phyloP scores from a whole-genome alignment of 2,329 filamentous ascomycete species.

The Botrytis cinerea region DNA sequence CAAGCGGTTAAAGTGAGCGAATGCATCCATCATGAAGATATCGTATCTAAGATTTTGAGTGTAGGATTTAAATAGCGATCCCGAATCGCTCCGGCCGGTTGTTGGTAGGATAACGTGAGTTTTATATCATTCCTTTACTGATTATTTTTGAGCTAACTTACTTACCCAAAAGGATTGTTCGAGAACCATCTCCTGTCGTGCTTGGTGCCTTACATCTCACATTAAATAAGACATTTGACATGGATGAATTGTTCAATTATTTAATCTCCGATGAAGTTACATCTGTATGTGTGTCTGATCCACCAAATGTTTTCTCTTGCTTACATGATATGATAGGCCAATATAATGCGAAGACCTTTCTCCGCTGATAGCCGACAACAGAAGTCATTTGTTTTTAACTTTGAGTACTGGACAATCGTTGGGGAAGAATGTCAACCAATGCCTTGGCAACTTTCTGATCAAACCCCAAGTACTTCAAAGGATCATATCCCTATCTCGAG shows the following conservation, averaged over 20 bases:
- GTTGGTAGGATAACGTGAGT: conserved; percentile 35
- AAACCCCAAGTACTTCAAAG: conserved; percentile 40
- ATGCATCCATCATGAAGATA: not conserved
- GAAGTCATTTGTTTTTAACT: conserved; percentile 61
- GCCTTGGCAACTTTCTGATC: conserved; percentile 59
- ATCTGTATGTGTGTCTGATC: conserved; percentile 45
- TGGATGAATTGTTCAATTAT: conserved; percentile 60
- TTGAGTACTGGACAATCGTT: conserved; percentile 66
- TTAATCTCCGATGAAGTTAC: conserved; percentile 53
- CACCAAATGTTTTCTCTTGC: not conserved
- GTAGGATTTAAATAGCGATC: conserved; percentile 35
- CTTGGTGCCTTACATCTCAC: conserved; percentile 61
- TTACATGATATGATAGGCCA: conserved; percentile 25
- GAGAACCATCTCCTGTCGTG: conserved; percentile 61
- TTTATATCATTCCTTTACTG: not conserved
- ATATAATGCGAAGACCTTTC: conserved; percentile 31
- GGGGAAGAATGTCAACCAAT: conserved; percentile 57
- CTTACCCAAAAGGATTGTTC: conserved; percentile 46
- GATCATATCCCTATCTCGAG: conserved; percentile 61
- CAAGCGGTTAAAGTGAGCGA: conserved; percentile 32
- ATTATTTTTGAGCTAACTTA: not conserved
- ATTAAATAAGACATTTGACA: conserved; percentile 59
- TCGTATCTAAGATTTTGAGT: conserved; percentile 12
- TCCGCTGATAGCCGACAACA: conserved; percentile 49
- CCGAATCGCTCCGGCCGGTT: conserved; percentile 27